These are phyloP conservation scores for Vitis labrusca DNA, from an alignment of 164 flowering plant genomes.

Conservation along the genomic window DNA sequence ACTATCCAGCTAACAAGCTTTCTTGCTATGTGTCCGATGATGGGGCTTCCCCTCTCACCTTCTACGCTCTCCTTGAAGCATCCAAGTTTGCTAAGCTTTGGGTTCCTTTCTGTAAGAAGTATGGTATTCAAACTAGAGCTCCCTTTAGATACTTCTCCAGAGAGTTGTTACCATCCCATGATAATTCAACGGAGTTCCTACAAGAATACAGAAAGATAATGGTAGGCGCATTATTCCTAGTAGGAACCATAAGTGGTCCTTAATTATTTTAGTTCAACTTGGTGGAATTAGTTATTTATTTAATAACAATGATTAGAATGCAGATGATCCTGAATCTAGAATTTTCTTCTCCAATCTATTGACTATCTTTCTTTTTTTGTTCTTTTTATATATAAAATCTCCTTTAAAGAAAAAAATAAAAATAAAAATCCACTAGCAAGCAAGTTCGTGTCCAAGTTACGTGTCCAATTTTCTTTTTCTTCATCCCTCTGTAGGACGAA, in stretches of 20 bases:
- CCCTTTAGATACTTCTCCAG: constrained; percentile 51
- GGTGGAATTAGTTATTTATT: not conserved
- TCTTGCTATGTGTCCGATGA: constrained; percentile 76
- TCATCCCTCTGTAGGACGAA: constrained; percentile 27
- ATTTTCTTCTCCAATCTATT: no score
- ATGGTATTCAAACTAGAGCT: constrained; percentile 45
- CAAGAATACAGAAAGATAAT: constrained; percentile 42
- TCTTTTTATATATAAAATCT: no score
- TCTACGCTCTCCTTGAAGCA: constrained; percentile 51
- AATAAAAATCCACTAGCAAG: no score
- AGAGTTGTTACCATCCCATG: not conserved
- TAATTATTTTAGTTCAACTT: no score
- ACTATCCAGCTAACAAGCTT: constrained; percentile 64
- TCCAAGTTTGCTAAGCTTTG: constrained; percentile 51
- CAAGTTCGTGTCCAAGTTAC: no score
- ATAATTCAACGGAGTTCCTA: constrained; percentile 27
- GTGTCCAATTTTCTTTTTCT: not conserved
- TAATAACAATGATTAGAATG: no score
- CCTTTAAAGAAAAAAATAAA: no score
- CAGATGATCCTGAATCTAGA: no score
- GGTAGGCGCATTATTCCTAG: constrained; percentile 25
- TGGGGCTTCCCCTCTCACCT: constrained; percentile 56
- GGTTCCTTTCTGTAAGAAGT: constrained; percentile 73
- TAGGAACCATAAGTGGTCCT: no score
- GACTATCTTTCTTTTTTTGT: no score